Evolutionary conservation across 768 basidiomycete genomes (phyloP), one percentile per base, ranked within the genome.

Genomic region (Gelatoporia subvermispora): DNA sequence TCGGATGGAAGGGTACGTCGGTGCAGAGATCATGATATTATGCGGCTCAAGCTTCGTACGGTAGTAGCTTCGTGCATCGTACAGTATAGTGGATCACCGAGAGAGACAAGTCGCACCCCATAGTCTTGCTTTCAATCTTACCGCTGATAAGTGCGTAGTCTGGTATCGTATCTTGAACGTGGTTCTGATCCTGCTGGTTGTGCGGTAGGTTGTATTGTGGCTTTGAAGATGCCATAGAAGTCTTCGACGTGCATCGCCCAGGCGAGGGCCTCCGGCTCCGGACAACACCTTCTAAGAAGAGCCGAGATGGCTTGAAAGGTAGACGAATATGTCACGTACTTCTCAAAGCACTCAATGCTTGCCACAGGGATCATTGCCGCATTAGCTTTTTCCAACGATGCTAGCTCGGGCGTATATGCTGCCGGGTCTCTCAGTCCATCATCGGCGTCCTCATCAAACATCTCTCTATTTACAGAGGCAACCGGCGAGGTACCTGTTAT

Each of bases 31-130:
- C 28, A 44, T 21, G 18, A 21, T 41, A 24, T 56, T 18, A 9
- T 15, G 21, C 38, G 21, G 38, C 8, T 40, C 38, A 35, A n/a
- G 9, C 35, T 9, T 9, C 9, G 3, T 16, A 8, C 22, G 35
- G 8, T 1, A 15, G 18, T 60, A 96, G 94, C 77, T 91, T 17
- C 81, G 94, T 16, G 95, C 93, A 0, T 93, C 91, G 1, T 97
- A 98, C 64, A 74, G 75, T 35, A 95, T 97, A 35, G 78, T 97
- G 9, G 93, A 97, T 64, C 94, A 98, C 58, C 74, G 87, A n/a
- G 95, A 97, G 67, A 78, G 93, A 25, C 82, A 90, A 46, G 73
- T 96, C 35, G 93, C 91, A 0, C 93, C 95, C 0, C 86, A 92
- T 47, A 81, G 81, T 55, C 71, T 97, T 50, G 75, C 85, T 0